Evolutionary conservation across 2,329 filamentous ascomycete species (phyloP).

Genomic region (Colletotrichum magnum): DNA sequence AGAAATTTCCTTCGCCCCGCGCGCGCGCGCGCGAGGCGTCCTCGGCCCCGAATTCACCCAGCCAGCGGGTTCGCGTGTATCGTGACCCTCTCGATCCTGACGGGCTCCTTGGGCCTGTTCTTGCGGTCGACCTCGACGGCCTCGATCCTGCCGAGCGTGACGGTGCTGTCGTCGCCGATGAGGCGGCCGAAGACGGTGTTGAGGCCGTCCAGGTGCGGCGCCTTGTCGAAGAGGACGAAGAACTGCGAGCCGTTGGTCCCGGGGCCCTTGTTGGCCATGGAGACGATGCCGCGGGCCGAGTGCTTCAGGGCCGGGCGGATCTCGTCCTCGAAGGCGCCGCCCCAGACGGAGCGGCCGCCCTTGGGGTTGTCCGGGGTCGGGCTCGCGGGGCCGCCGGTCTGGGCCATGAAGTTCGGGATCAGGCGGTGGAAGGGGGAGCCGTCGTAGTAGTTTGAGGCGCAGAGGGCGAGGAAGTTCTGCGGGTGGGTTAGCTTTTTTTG

Average conservation of each 20-base stretch:
- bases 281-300: slow-evolving; percentile 77
- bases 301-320: slow-evolving; percentile 79
- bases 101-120: slow-evolving; percentile 76
- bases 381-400: slow-evolving; percentile 76
- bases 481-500: slow-evolving; percentile 31
- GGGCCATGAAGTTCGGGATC: slow-evolving; percentile 86
- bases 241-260: slow-evolving; percentile 85
- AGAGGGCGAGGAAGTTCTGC: slow-evolving; percentile 90
- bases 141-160: slow-evolving; percentile 80
- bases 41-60: slow-evolving; percentile 54
- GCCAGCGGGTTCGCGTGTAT: slow-evolving; percentile 87
- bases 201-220: slow-evolving; percentile 84
- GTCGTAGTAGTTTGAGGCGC: slow-evolving; percentile 84
- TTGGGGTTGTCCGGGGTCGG: slow-evolving; percentile 73
- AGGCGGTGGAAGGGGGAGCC: slow-evolving; percentile 83
- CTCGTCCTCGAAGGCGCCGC: slow-evolving; percentile 83
- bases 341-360: slow-evolving; percentile 81
- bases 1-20: no score
- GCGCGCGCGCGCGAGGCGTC: no score
- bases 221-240: slow-evolving; percentile 83
- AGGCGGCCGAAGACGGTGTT: slow-evolving; percentile 89
- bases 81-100: slow-evolving; percentile 77
- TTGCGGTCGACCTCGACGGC: slow-evolving; percentile 82
- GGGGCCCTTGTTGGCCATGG: slow-evolving; percentile 85
- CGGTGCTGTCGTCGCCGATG: slow-evolving; percentile 74